These are phyloP conservation scores for Brassica nigra DNA, from an alignment of 345 rosid species.

Conservation along the genomic window DNA sequence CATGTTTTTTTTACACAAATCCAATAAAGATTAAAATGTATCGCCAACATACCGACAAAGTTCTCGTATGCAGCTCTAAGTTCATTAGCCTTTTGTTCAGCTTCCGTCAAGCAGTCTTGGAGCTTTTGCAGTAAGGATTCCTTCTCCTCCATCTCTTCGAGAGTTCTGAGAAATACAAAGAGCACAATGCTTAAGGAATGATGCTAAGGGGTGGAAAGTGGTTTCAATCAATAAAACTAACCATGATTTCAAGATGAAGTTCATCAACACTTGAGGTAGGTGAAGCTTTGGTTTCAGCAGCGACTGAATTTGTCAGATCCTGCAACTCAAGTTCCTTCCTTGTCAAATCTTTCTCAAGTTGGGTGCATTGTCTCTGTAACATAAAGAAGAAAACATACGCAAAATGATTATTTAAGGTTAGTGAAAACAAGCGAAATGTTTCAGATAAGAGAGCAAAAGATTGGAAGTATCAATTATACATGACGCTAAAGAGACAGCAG, in stretches of 20 bases:
- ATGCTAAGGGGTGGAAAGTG: not conserved
- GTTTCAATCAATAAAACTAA: constrained; percentile 38
- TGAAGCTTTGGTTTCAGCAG: constrained; percentile 47
- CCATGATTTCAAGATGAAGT: constrained; percentile 70
- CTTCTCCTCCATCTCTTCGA: constrained; percentile 52
- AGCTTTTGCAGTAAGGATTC: constrained; percentile 48
- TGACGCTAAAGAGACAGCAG: not conserved
- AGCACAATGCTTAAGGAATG: not conserved
- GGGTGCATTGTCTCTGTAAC: constrained; percentile 53
- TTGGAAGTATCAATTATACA: not conserved
- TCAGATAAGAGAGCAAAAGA: not conserved
- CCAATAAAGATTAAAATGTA: not conserved
- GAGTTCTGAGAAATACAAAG: constrained; percentile 45
- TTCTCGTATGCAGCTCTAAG: constrained; percentile 56
- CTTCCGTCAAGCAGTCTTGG: constrained; percentile 45
- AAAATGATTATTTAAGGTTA: not conserved
- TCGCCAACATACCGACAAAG: constrained; percentile 55
- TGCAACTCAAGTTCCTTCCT: constrained; percentile 55
- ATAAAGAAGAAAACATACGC: constrained; percentile 10
- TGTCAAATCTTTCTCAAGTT: constrained; percentile 49
- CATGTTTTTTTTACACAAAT: not conserved
- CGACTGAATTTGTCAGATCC: constrained; percentile 60
- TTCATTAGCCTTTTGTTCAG: constrained; percentile 55
- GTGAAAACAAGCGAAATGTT: constrained; percentile 4
- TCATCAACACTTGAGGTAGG: constrained; percentile 65